A percentile compares a stretch with the other conserved stretches of the same genome.
These are phyloP conservation scores for Stramenopiles sp. DNA, from an alignment of 352 stramenopile species.

Conservation along the genomic window DNA sequence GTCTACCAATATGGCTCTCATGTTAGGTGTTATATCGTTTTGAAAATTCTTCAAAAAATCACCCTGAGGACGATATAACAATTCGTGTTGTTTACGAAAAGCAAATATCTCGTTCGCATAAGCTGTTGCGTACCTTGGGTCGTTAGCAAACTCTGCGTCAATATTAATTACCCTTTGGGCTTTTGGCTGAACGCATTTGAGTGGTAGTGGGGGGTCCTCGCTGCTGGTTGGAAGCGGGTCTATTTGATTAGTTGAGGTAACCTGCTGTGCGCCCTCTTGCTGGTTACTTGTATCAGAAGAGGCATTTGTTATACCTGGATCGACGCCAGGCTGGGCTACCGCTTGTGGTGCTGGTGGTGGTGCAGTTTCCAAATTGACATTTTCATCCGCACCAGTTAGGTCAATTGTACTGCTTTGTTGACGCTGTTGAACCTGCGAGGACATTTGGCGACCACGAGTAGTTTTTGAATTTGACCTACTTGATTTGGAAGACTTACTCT, in stretches of 20 bases:
- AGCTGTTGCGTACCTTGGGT: not conserved
- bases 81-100: not conserved
- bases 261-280: too few relatives aligned
- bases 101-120: not conserved
- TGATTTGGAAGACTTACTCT: not conserved
- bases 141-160: not conserved
- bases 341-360: not conserved
- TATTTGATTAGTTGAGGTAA: too few relatives aligned
- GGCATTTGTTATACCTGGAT: too few relatives aligned
- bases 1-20: constrained; percentile 37
- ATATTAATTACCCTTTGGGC: not conserved
- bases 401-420: not conserved
- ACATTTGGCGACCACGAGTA: too few relatives aligned
- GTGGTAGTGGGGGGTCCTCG: not conserved
- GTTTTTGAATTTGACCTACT: too few relatives aligned
- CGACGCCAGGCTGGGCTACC: not conserved
- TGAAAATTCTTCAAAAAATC: constrained; percentile 19
- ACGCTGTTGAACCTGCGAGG: too few relatives aligned
- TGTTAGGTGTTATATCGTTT: constrained; percentile 34
- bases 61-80: not conserved
- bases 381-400: not conserved
- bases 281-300: too few relatives aligned
- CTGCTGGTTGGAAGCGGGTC: not conserved
- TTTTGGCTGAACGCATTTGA: not conserved
- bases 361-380: not conserved